phyloP scores from a whole-genome alignment of 495 filamentous ascomycete genomes.

The Talaromyces borbonicus region DNA sequence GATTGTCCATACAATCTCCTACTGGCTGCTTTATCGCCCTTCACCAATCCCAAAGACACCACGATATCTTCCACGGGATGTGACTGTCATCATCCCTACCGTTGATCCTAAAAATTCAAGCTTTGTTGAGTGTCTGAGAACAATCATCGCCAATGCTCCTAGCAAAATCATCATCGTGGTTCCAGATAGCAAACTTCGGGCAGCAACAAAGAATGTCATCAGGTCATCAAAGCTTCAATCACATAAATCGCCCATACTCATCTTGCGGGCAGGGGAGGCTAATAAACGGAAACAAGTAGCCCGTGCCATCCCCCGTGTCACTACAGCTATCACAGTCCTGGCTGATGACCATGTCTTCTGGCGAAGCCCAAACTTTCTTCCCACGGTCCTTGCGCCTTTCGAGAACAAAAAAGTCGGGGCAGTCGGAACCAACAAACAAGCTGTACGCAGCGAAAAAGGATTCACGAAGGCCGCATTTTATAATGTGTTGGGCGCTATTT shows the following conservation, averaged over 20 bases:
- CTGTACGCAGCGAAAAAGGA: slow-evolving; percentile 21
- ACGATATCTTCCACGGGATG: slow-evolving; percentile 30
- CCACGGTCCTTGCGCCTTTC: slow-evolving; percentile 14
- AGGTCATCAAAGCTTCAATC: slow-evolving; percentile 3
- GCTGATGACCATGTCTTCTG: slow-evolving; percentile 49
- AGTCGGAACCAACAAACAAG: slow-evolving; percentile 43
- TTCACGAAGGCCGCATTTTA: slow-evolving; percentile 26
- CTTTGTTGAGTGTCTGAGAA: slow-evolving; percentile 23
- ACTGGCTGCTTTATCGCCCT: slow-evolving; percentile 31
- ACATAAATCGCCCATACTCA: slow-evolving; percentile 11
- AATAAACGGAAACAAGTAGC: slow-evolving; percentile 42
- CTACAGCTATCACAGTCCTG: slow-evolving; percentile 37
- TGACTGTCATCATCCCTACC: slow-evolving; percentile 48
- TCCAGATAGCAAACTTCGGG: slow-evolving; percentile 11
- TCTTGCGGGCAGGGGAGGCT: slow-evolving; percentile 25
- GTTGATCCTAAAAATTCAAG: slow-evolving; percentile 24
- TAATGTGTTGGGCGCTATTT: slow-evolving; percentile 43
- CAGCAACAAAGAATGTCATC: slow-evolving; percentile 7
- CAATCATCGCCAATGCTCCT: slow-evolving; percentile 21
- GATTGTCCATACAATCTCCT: slow-evolving; percentile 33
- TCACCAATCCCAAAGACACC: slow-evolving; percentile 23
- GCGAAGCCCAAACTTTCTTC: slow-evolving; percentile 33
- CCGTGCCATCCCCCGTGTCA: slow-evolving; percentile 28
- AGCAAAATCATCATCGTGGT: slow-evolving; percentile 28
- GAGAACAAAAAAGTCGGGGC: slow-evolving; percentile 30